A percentile compares a stretch with the other conserved stretches of the same genome.
Evolutionary conservation across 225 moss, liverwort and hornwort genomes (phyloP).

Genomic region (Pleurozium schreberi): DNA sequence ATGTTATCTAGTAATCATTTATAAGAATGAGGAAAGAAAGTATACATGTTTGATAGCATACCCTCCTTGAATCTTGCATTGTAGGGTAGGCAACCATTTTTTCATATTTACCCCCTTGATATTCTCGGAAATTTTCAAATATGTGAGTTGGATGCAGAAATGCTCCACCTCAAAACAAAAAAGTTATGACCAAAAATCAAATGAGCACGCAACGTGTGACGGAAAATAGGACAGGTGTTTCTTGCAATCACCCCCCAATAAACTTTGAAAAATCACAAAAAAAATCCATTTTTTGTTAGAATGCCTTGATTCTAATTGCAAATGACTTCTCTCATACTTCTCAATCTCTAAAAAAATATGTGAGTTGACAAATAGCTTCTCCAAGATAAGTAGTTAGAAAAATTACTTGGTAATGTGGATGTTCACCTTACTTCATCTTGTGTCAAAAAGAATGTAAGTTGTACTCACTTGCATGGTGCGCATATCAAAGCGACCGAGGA

Average conservation of each 20-base stretch:
- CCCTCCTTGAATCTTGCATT: slow-evolving; percentile 21
- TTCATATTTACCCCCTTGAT: slow-evolving; percentile 25
- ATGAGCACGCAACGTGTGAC: too few species aligned
- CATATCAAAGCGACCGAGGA: slow-evolving; percentile 52
- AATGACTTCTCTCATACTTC: not conserved
- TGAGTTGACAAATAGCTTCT: not conserved
- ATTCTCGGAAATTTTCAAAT: slow-evolving; percentile 28
- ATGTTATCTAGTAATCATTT: not conserved
- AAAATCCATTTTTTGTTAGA: too few species aligned
- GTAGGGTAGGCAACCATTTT: slow-evolving; percentile 24
- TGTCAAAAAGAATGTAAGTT: too few species aligned
- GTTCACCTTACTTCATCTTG: not conserved
- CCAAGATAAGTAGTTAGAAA: not conserved
- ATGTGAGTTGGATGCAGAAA: slow-evolving; percentile 54
- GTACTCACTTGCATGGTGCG: slow-evolving; percentile 51
- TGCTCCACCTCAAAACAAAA: slow-evolving; percentile 53
- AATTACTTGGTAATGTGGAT: not conserved
- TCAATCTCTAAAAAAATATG: not conserved
- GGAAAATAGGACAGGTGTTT: too few species aligned
- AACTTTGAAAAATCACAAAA: too few species aligned
- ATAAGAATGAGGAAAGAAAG: not conserved
- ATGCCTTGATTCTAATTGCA: too few species aligned
- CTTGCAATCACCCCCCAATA: too few species aligned
- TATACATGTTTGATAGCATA: slow-evolving; percentile 16
- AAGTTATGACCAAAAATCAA: too few species aligned